A percentile compares a stretch with the other conserved stretches of the same genome.
Evolutionary conservation across 495 filamentous ascomycete species (phyloP).

Genomic region (Penicillium simplicissimum): DNA sequence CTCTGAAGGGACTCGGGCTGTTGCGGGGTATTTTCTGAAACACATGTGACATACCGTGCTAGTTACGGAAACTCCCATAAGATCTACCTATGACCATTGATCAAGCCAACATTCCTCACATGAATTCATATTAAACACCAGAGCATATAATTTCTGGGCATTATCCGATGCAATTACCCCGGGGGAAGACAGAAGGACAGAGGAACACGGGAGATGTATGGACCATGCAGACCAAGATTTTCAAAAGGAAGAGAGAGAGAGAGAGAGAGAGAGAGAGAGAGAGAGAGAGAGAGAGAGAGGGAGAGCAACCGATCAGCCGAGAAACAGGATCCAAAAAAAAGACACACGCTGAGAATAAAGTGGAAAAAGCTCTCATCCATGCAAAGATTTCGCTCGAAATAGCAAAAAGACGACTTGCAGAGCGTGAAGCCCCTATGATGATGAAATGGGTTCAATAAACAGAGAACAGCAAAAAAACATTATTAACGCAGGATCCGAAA

Average conservation of each 20-base stretch:
- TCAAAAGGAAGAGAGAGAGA: conserved; percentile 1
- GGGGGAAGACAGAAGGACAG: conserved; percentile 1
- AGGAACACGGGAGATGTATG: not conserved
- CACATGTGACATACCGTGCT: not conserved
- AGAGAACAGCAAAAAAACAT: conserved; percentile 5
- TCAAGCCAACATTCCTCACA: not conserved
- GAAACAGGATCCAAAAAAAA: conserved; percentile 3
- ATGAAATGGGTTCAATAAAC: not conserved
- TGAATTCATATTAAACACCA: conserved; percentile 7
- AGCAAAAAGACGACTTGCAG: conserved; percentile 1
- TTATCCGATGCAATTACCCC: conserved; percentile 8
- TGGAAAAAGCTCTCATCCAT: conserved; percentile 19
- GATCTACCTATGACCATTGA: not conserved
- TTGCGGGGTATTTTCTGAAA: not conserved
- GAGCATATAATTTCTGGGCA: conserved; percentile 8
- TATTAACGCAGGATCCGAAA: conserved; percentile 19
- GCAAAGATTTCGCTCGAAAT: conserved; percentile 22
- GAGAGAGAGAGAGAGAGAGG: not conserved
- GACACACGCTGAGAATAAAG: conserved; percentile 12
- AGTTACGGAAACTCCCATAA: not conserved
- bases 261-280: not conserved
- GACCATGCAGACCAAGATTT: conserved; percentile 6
- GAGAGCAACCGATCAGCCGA: not conserved
- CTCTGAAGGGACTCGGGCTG: not conserved
- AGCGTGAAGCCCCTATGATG: not conserved